These are phyloP conservation scores for Aspergillus novofumigatus DNA, from an alignment of 2,329 filamentous ascomycete genomes.

Conservation along the genomic window DNA sequence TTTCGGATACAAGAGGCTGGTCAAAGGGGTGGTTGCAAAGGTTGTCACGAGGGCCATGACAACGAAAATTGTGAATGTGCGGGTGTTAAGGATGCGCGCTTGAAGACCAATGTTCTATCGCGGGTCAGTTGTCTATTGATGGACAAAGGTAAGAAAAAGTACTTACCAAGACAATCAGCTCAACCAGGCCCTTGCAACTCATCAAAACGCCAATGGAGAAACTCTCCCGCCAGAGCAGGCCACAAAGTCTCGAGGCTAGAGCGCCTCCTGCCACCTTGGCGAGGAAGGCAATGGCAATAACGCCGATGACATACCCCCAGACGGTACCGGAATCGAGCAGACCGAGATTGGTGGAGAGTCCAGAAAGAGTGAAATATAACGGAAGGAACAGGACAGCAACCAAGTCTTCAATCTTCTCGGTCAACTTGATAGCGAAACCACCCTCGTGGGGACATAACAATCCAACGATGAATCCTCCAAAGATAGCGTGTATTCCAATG, in stretches of 20 bases:
- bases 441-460: slow-evolving; percentile 86
- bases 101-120: slow-evolving; percentile 73
- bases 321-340: slow-evolving; percentile 74
- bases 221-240: slow-evolving; percentile 84
- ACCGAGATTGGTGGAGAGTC: slow-evolving; percentile 81
- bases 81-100: slow-evolving; percentile 71
- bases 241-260: slow-evolving; percentile 69
- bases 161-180: slow-evolving; percentile 84
- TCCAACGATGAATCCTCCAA: slow-evolving; percentile 85
- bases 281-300: slow-evolving; percentile 75
- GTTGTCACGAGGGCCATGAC: slow-evolving; percentile 90
- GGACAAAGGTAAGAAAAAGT: too few relatives aligned
- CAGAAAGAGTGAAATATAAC: slow-evolving; percentile 89
- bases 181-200: slow-evolving; percentile 94
- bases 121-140: neutral
- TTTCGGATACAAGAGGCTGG: slow-evolving; percentile 67
- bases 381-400: slow-evolving; percentile 79
- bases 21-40: slow-evolving; percentile 75
- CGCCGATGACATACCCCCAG: slow-evolving; percentile 85
- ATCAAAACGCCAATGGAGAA: slow-evolving; percentile 84
- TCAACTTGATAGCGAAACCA: slow-evolving; percentile 84
- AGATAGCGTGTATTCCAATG: slow-evolving; percentile 91
- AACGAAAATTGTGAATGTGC: slow-evolving; percentile 90
- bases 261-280: slow-evolving; percentile 83
- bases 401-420: slow-evolving; percentile 91